Evolutionary conservation across 192 early-diverging fungal species (phyloP).

Genomic region (Coemansia sp.): DNA sequence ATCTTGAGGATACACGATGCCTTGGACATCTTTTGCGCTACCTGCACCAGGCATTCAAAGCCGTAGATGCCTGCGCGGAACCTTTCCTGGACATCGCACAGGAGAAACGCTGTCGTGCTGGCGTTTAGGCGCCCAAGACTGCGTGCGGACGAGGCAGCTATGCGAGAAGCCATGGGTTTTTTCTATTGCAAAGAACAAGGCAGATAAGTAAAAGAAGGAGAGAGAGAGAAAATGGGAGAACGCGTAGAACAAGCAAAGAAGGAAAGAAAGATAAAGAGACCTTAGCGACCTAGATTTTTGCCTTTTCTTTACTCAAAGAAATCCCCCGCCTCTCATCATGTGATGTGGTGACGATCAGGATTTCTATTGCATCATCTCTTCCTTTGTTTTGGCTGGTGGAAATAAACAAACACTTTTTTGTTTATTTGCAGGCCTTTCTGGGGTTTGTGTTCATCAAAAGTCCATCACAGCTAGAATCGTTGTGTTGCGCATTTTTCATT

Average conservation of each 20-base stretch:
- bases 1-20: constrained; percentile 74
- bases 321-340: too few relatives aligned
- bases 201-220: neutral
- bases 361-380: too few relatives aligned
- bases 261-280: neutral
- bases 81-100: constrained; percentile 93
- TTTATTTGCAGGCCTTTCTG: too few relatives aligned
- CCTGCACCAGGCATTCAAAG: constrained; percentile 77
- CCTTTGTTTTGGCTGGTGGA: too few relatives aligned
- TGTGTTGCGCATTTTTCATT: neutral
- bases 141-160: constrained; percentile 25
- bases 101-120: constrained; percentile 77
- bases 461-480: neutral
- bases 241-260: neutral
- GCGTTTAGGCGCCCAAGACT: constrained; percentile 59
- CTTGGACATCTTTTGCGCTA: constrained; percentile 83
- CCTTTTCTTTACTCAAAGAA: neutral
- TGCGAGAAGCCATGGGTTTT: constrained; percentile 21
- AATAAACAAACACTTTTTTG: too few relatives aligned
- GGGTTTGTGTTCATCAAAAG: too few relatives aligned
- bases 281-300: neutral
- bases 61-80: constrained; percentile 79
- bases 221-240: neutral
- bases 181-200: neutral
- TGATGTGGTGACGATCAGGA: too few relatives aligned